A percentile compares a stretch with the other conserved stretches of the same genome.
Evolutionary conservation across 805 yeast species (phyloP).

Genomic region (Grigorovia transvaalensis): DNA sequence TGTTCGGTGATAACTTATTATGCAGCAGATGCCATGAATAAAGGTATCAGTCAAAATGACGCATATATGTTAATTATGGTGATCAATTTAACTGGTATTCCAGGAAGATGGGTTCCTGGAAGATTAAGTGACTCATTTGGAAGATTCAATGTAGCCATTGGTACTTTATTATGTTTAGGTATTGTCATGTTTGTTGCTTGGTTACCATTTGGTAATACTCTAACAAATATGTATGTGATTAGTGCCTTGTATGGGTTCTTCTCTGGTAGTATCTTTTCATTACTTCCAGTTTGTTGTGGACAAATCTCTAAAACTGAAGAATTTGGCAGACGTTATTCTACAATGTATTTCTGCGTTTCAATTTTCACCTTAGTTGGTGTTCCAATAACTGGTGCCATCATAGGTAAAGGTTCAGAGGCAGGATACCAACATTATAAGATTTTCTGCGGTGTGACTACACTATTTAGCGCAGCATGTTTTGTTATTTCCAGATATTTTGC

Average conservation of each 20-base stretch:
- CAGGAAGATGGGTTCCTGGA: slow-evolving; percentile 39
- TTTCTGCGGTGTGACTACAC: slow-evolving; percentile 30
- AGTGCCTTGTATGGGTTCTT: slow-evolving; percentile 42
- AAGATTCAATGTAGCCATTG: slow-evolving; percentile 41
- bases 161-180: slow-evolving; percentile 25
- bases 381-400: slow-evolving; percentile 43
- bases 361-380: slow-evolving; percentile 41
- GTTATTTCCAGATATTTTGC: slow-evolving; percentile 34
- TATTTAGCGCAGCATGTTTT: slow-evolving; percentile 33
- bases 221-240: slow-evolving; percentile 34
- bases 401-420: slow-evolving; percentile 28
- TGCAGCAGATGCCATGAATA: slow-evolving; percentile 40
- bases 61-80: slow-evolving; percentile 38
- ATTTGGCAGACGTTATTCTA: slow-evolving; percentile 46
- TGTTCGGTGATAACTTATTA: slow-evolving; percentile 38
- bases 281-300: slow-evolving; percentile 50
- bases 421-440: slow-evolving; percentile 32
- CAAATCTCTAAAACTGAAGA: slow-evolving; percentile 44
- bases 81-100: slow-evolving; percentile 32
- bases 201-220: slow-evolving; percentile 29
- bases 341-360: slow-evolving; percentile 49
- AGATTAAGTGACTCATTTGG: slow-evolving; percentile 38
- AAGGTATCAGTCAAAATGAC: slow-evolving; percentile 33
- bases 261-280: slow-evolving; percentile 44
- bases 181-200: slow-evolving; percentile 29